Base-by-base conservation (phyloP, 306 rosid genomes). In the Pterocarpus santalinus region DNA sequence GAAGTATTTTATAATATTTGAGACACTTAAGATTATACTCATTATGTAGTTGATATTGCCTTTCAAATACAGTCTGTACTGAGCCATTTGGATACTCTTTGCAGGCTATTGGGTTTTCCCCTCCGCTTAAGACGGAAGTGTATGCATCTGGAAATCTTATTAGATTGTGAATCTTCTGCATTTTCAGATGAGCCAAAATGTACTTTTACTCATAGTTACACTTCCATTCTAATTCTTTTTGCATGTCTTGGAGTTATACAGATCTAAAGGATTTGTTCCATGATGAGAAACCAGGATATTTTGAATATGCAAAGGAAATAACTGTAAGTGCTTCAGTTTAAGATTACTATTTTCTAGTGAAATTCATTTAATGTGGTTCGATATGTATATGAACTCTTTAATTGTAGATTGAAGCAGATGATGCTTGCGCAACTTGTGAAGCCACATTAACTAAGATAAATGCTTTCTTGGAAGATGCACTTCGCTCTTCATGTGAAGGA, bases 401-500 rank as follows among this genome's bases (percentile, higher is more conserved):
- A 66, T 65, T 87, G 83, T 85, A 94, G 98, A 82, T 94, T 1
- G 97, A 94, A 85, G 91, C 90, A 74, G 97, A 88, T 71, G 91
- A 89, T 82, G 86, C 96, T 82, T 89, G 89, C 80, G 77, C 81
- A 84, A 86, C 87, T 43, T 81, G 82, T 79, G 94, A 94, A 82
- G 85, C 87, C 60, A 88, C 93, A 2, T 82, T 86, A 65, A 66
- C 73, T 36, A 92, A 83, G 86, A 82, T 89, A 72, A 92, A 81
- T 83, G 80, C 84, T 69, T 94, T 94, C 81, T 76, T 92, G 58
- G 91, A 91, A 88, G 86, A 84, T 77, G 94, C 98, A 51, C 81
- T 92, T 71, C 81, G 44, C 44, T 88, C 97, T 62, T 90, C 94
- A 17, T 90, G 98, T 85, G 98, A 94, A 94, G 98, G 98, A 81